Evolutionary conservation across 352 stramenopile genomes (phyloP).

Genomic region (Pythium biforme): DNA sequence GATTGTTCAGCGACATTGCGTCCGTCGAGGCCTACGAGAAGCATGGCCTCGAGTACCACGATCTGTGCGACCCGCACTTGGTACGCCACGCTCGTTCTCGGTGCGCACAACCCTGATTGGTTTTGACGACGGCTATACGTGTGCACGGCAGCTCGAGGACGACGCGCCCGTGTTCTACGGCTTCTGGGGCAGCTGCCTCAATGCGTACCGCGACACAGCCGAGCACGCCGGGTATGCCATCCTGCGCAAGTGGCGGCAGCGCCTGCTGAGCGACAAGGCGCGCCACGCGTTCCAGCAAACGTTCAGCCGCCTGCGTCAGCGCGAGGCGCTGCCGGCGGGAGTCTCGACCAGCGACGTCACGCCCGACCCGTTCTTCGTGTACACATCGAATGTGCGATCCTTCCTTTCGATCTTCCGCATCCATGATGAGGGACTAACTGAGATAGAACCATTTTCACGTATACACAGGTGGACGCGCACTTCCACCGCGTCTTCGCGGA

Average conservation of each 20-base stretch:
- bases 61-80: constrained; percentile 87
- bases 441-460: no score
- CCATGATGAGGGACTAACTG: no score
- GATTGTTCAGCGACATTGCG: constrained; percentile 69
- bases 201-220: constrained; percentile 78
- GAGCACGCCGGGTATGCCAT: constrained; percentile 73
- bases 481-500: constrained; percentile 72
- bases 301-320: constrained; percentile 40
- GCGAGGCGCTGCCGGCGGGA: constrained; percentile 29
- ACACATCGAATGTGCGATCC: constrained; percentile 86
- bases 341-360: constrained; percentile 36
- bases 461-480: constrained; percentile 80
- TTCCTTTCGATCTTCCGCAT: no score
- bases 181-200: constrained; percentile 90
- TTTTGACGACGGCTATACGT: not conserved
- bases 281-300: constrained; percentile 31
- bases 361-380: constrained; percentile 86
- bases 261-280: constrained; percentile 14
- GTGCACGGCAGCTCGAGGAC: constrained; percentile 49
- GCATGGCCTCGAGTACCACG: constrained; percentile 84
- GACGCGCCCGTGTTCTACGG: constrained; percentile 87
- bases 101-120: not conserved
- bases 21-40: constrained; percentile 76
- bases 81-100: constrained; percentile 15
- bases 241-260: constrained; percentile 55